Conservation (phyloP, 2,329 filamentous ascomycete genomes). For the Apiospora phragmitis region DNA sequence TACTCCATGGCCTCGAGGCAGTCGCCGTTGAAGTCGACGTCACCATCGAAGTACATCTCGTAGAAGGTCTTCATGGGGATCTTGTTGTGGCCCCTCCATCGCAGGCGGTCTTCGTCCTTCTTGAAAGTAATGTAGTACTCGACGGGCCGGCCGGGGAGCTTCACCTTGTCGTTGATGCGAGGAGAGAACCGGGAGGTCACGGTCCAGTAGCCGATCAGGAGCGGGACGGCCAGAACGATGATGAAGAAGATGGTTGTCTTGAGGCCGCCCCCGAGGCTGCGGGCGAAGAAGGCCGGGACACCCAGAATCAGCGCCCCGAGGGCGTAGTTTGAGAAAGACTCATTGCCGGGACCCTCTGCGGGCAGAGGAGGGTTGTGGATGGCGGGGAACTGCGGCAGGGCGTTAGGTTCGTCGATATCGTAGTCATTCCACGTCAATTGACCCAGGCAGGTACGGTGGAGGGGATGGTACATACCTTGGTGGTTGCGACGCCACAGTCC, state of each 20-base stretch:
- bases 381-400: constrained; percentile 62
- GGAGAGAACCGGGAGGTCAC: constrained; percentile 75
- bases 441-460: background rate
- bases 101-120: constrained; percentile 52
- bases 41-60: constrained; percentile 95
- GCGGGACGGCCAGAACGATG: constrained; percentile 71
- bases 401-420: background rate
- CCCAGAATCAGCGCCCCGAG: constrained; percentile 68
- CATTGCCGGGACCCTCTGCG: constrained; percentile 78
- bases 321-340: constrained; percentile 80
- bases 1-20: constrained; percentile 87
- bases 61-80: constrained; percentile 92
- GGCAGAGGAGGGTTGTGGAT: constrained; percentile 93
- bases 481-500: constrained; percentile 52
- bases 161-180: constrained; percentile 86
- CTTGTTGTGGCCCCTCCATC: constrained; percentile 73
- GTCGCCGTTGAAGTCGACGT: constrained; percentile 95
- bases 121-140: constrained; percentile 87
- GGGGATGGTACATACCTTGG: constrained; percentile 42
- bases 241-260: constrained; percentile 85
- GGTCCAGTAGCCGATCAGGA: constrained; percentile 79
- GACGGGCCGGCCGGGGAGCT: constrained; percentile 76
- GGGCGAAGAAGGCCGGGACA: constrained; percentile 76
- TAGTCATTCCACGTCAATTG: background rate
- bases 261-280: constrained; percentile 77